A percentile compares a stretch with the other conserved stretches of the same genome.
Conservation (phyloP, 1,139 yeast genomes). For the Debaryomyces udenii region DNA sequence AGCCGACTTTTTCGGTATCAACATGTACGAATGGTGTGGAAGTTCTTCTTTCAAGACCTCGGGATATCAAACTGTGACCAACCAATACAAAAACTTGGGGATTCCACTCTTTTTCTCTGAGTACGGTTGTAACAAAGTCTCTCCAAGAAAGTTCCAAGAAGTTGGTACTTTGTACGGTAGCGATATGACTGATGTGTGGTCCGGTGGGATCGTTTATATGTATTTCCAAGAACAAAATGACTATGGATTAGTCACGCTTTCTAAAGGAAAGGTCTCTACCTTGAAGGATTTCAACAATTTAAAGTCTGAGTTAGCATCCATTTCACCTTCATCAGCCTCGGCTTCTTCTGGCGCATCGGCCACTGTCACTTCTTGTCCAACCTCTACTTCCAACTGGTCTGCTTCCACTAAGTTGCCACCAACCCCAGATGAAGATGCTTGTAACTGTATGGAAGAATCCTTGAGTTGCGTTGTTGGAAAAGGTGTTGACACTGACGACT, state of each 20-base stretch:
- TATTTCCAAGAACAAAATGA: constrained; percentile 80
- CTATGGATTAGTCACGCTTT: constrained; percentile 73
- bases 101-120: constrained; percentile 89
- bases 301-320: constrained; percentile 60
- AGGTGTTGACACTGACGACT: constrained; percentile 49
- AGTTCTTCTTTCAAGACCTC: constrained; percentile 60
- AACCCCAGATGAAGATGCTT: constrained; percentile 62
- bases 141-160: constrained; percentile 74
- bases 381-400: constrained; percentile 51
- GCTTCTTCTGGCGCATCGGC: constrained; percentile 26
- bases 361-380: constrained; percentile 51
- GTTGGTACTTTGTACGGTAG: constrained; percentile 61
- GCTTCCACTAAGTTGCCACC: constrained; percentile 66
- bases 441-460: constrained; percentile 57
- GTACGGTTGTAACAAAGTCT: constrained; percentile 74
- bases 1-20: constrained; percentile 91
- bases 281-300: constrained; percentile 51
- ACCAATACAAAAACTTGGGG: constrained; percentile 68
- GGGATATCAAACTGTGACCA: constrained; percentile 76
- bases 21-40: constrained; percentile 98
- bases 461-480: constrained; percentile 53
- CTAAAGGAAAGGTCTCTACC: constrained; percentile 40
- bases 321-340: constrained; percentile 45
- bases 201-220: constrained; percentile 92
- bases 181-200: constrained; percentile 80